These are phyloP conservation scores for Trichocladium uniseriatum DNA, from an alignment of 495 filamentous ascomycete species.

Conservation along the genomic window DNA sequence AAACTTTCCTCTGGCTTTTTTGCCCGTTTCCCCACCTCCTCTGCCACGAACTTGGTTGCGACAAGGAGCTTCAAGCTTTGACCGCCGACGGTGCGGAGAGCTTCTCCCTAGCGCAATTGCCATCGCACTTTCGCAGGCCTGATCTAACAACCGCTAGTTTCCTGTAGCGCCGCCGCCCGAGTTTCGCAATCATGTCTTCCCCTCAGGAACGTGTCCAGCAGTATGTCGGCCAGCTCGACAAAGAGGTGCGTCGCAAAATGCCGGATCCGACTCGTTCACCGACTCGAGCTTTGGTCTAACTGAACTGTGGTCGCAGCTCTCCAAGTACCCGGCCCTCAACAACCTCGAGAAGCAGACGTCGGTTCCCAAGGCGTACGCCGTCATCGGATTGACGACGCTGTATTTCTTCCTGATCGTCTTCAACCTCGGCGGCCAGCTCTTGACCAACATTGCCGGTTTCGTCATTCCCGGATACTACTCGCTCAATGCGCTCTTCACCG, in stretches of 20 bases:
- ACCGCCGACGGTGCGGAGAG: constrained; percentile 9
- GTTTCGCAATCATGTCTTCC: constrained; percentile 52
- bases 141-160: constrained; percentile 1
- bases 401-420: constrained; percentile 99
- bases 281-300: constrained; percentile 11
- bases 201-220: constrained; percentile 83
- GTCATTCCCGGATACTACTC: constrained; percentile 94
- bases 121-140: neutral
- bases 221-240: constrained; percentile 84
- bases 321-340: constrained; percentile 89
- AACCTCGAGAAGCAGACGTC: constrained; percentile 95
- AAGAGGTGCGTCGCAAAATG: constrained; percentile 65
- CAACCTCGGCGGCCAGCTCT: constrained; percentile 94
- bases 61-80: neutral
- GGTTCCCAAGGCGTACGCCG: constrained; percentile 90
- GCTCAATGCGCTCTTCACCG: constrained; percentile 76
- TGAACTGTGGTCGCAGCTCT: constrained; percentile 52
- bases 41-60: neutral
- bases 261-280: neutral
- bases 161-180: neutral
- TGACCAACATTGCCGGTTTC: constrained; percentile 95
- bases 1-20: neutral
- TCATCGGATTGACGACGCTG: constrained; percentile 72
- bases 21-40: no score
- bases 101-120: neutral